Conservation (phyloP, 2,329 filamentous ascomycete species). For the Cercospora nicotianae region DNA sequence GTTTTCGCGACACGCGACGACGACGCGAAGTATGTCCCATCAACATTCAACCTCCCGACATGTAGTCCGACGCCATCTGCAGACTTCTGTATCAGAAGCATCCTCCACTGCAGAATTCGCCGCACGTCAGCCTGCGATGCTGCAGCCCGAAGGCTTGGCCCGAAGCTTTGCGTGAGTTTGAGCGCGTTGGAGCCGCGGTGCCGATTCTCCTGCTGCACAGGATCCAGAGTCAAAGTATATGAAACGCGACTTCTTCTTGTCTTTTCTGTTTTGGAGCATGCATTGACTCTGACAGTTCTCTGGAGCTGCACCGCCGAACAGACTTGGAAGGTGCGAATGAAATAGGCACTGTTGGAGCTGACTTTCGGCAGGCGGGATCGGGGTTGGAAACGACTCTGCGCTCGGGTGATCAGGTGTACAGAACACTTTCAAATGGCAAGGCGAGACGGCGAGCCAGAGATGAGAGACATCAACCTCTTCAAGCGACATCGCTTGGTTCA, state of each 20-base stretch:
- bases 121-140: neutral
- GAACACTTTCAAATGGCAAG: neutral
- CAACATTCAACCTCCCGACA: neutral
- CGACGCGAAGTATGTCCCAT: neutral
- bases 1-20: neutral
- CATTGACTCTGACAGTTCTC: neutral
- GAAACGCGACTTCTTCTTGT: neutral
- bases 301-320: neutral
- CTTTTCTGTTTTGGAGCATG: neutral
- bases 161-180: neutral
- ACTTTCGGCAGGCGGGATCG: neutral
- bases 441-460: neutral
- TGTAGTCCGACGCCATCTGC: neutral
- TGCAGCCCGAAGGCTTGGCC: neutral
- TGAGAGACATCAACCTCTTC: neutral
- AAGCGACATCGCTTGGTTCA: neutral
- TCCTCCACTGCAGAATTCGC: neutral
- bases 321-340: neutral
- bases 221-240: neutral
- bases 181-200: neutral
- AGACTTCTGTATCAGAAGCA: neutral
- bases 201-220: neutral
- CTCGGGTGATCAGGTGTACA: neutral
- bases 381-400: no score
- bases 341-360: neutral